Percentiles rank a stretch among this genome's conserved stretches.
phyloP scores from a whole-genome alignment of 2,329 filamentous ascomycete genomes.

The Didymella arachidicola region DNA sequence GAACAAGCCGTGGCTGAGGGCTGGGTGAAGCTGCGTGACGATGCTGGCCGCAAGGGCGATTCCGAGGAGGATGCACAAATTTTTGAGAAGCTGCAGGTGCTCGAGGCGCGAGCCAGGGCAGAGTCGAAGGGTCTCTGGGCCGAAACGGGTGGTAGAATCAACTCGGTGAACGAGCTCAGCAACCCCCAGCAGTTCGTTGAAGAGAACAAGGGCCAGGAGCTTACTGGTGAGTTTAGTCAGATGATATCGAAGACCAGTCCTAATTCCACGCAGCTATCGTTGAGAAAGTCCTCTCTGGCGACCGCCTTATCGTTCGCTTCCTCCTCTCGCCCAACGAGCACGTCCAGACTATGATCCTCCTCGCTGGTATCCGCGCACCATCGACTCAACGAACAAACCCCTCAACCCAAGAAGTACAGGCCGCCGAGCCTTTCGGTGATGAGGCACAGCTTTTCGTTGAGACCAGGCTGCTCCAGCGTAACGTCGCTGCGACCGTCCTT shows the following conservation, averaged over 20 bases:
- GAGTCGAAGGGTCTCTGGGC: slow-evolving; percentile 85
- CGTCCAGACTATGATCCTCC: slow-evolving; percentile 83
- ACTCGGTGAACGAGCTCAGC: slow-evolving; percentile 81
- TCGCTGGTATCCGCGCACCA: slow-evolving; percentile 89
- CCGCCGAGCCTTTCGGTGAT: slow-evolving; percentile 88
- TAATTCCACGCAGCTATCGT: slow-evolving; percentile 65
- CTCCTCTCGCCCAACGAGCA: slow-evolving; percentile 84
- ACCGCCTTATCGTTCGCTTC: slow-evolving; percentile 85
- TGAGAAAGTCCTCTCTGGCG: slow-evolving; percentile 89
- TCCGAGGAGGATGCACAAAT: slow-evolving; percentile 74
- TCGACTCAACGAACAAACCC: slow-evolving; percentile 85
- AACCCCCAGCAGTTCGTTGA: slow-evolving; percentile 79
- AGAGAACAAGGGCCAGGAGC: slow-evolving; percentile 81
- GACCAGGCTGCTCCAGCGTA: slow-evolving; percentile 81
- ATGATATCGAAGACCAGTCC: slow-evolving; percentile 1
- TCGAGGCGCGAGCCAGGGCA: slow-evolving; percentile 79
- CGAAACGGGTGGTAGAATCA: slow-evolving; percentile 69
- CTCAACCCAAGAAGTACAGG: slow-evolving; percentile 79
- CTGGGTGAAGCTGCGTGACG: slow-evolving; percentile 92
- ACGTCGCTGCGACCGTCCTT: slow-evolving; percentile 81
- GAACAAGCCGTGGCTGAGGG: slow-evolving; percentile 86
- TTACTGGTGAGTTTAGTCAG: slow-evolving; percentile 65
- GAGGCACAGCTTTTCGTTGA: slow-evolving; percentile 91
- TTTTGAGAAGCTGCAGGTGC: slow-evolving; percentile 77
- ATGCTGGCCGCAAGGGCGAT: slow-evolving; percentile 91